Conservation (phyloP, 2,329 filamentous ascomycete species). For the Fusarium scirpi region DNA sequence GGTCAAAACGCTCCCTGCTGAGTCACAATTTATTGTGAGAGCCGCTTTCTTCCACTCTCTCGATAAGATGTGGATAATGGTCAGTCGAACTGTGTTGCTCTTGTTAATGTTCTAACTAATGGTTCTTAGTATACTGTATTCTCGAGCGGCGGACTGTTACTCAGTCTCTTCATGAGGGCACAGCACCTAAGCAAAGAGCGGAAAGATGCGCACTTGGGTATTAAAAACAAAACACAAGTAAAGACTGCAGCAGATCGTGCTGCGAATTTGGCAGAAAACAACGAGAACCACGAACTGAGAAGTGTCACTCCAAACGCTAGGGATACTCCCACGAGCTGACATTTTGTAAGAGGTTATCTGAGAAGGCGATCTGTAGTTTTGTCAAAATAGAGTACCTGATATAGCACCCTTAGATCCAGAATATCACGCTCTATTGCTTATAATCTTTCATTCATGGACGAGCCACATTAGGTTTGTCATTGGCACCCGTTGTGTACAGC, state of each 20-base stretch:
- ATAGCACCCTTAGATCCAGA: background rate
- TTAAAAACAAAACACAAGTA: background rate
- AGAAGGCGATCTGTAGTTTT: background rate
- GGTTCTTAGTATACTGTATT: constrained; percentile 39
- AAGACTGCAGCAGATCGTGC: background rate
- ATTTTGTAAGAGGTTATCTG: background rate
- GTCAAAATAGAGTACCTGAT: background rate
- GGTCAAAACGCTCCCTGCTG: constrained; percentile 51
- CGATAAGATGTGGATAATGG: constrained; percentile 48
- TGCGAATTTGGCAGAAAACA: background rate
- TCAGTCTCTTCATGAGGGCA: constrained; percentile 41
- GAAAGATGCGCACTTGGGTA: constrained; percentile 35
- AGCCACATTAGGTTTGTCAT: background rate
- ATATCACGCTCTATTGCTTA: background rate
- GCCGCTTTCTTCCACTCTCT: constrained; percentile 45
- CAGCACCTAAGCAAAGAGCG: constrained; percentile 43
- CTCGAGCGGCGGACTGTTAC: constrained; percentile 22
- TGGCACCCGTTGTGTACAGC: too few species aligned
- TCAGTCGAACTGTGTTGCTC: constrained; percentile 3
- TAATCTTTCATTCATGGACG: background rate
- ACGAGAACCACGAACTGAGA: background rate
- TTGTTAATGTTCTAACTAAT: too few species aligned
- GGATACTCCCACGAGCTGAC: background rate
- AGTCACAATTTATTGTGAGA: constrained; percentile 41
- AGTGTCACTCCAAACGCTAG: background rate